A percentile compares a stretch with the other conserved stretches of the same genome.
phyloP scores from a whole-genome alignment of 768 basidiomycete genomes.

The Pleurotus platypus region DNA sequence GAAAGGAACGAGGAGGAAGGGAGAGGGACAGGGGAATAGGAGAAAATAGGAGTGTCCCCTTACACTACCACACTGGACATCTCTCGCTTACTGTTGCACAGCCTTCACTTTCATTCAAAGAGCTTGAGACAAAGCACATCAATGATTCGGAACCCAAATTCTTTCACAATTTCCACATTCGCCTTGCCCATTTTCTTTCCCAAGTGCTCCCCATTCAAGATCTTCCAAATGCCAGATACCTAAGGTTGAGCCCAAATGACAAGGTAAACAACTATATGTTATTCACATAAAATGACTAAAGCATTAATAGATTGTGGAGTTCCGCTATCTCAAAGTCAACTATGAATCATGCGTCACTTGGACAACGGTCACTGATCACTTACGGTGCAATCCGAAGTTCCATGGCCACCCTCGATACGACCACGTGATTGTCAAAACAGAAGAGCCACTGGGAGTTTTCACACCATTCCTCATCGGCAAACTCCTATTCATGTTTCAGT shows the following conservation, averaged over 20 bases:
- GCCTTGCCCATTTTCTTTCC: background rate
- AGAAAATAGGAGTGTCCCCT: no score
- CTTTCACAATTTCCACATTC: background rate
- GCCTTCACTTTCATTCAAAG: background rate
- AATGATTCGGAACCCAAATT: background rate
- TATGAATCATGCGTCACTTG: constrained; percentile 25
- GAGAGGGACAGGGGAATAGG: no score
- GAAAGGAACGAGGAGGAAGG: no score
- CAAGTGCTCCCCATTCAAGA: background rate
- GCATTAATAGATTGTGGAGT: background rate
- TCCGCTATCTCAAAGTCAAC: constrained; percentile 11
- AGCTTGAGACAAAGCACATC: background rate
- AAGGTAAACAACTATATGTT: background rate
- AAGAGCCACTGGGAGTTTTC: background rate
- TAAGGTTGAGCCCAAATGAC: background rate
- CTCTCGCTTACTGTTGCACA: constrained; percentile 4
- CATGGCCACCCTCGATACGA: constrained; percentile 21
- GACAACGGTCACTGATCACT: constrained; percentile 20
- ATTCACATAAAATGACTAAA: background rate
- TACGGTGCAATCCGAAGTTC: constrained; percentile 27
- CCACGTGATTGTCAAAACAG: constrained; percentile 20
- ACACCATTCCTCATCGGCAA: constrained; percentile 15
- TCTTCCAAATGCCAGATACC: background rate
- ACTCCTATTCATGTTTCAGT: constrained; percentile 19
- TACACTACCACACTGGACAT: background rate